These are phyloP conservation scores for Apiospora marii DNA, from an alignment of 2,329 filamentous ascomycete species.

Conservation along the genomic window DNA sequence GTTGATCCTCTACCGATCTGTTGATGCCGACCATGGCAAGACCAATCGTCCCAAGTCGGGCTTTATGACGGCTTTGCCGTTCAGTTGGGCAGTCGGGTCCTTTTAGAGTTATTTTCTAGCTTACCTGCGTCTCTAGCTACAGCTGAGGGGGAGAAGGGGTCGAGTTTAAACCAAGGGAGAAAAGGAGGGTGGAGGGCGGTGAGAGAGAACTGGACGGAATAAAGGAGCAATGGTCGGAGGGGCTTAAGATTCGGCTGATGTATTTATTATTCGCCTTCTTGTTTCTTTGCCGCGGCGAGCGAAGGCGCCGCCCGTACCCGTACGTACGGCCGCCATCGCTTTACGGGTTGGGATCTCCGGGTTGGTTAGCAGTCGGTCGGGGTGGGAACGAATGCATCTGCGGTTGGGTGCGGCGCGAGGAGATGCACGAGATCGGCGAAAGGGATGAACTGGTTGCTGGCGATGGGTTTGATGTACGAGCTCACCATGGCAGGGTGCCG, in stretches of 20 bases:
- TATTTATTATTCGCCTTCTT: background rate
- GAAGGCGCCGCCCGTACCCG: background rate
- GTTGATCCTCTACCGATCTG: no score
- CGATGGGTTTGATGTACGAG: no score
- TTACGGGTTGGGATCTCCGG: background rate
- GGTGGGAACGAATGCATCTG: no score
- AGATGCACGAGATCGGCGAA: no score
- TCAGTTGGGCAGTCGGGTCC: background rate
- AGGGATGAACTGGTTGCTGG: no score
- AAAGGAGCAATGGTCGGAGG: background rate
- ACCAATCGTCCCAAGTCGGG: no score
- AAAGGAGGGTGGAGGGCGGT: no score
- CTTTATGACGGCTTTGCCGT: background rate
- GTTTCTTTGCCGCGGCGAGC: background rate
- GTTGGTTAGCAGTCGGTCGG: background rate
- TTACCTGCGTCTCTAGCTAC: background rate
- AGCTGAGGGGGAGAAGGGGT: background rate
- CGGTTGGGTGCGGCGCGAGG: background rate
- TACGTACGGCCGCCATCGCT: background rate
- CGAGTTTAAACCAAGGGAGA: no score
- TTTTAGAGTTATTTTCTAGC: slow-evolving; percentile 16
- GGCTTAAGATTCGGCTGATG: background rate
- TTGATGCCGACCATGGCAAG: no score
- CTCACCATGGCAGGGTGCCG: no score
- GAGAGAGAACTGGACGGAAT: background rate